Evolutionary conservation across 441 rosid genomes (phyloP), one percentile per base, ranked within the genome.

Genomic region (Adansonia gregorii): DNA sequence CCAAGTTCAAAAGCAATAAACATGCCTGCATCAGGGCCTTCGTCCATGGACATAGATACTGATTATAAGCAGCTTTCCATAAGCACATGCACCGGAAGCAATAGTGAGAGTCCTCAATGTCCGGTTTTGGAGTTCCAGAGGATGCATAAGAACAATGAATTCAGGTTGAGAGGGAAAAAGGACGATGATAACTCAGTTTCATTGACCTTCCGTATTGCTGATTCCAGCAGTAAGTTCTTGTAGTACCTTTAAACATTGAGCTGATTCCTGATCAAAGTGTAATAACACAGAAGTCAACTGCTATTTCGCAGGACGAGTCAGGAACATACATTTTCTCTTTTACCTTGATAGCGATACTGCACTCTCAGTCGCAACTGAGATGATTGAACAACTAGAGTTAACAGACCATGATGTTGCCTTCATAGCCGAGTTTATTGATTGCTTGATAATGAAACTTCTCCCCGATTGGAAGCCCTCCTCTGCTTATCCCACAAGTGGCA

Each of bases 271-370:
- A 74, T 81, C 75, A 19, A 6, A 15, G 71, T 19, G 24, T 3
- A 17, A 80, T 58, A 20, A 48, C 64, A 24, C 56, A 15, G 2
- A 2, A n/a, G 67, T 49, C 6, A 72, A 45, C 51, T 55, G 65
- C 75, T 51, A 49, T 58, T 4, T 76, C 51, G 72, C 83, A 89
- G 94, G 89, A 71, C 86, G 77, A 67, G 87, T 79, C 56, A 83
- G 89, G 63, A 90, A 89, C 59, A 90, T 90, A 78, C 87, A 89
- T 84, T 89, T 90, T 78, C 74, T 88, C 19, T 90, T 89, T 87
- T 90, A 85, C 79, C 86, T 89, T 72, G 86, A 89, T 64, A 83
- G 87, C 67, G 94, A 90, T 77, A 89, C 94, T 52, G 92, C 91
- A 65, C 83, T 78, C 24, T 89, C 88, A 14, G 91, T 90, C 7